phyloP scores from a whole-genome alignment of 345 rosid genomes.

The Microcos paniculata region DNA sequence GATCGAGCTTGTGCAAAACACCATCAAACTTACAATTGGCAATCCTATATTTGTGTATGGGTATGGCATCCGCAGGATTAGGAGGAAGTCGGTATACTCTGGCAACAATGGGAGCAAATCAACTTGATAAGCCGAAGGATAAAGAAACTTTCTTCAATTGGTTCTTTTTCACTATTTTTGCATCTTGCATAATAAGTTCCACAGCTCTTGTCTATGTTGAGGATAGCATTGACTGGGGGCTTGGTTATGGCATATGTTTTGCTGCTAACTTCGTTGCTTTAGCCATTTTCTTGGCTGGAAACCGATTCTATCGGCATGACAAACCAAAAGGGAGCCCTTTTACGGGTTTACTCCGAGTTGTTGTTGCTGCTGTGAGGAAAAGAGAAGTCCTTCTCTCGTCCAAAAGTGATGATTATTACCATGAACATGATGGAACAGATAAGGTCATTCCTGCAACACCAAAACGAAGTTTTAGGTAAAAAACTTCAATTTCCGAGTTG shows the following conservation, averaged over 20 bases:
- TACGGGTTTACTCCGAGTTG: slow-evolving; percentile 14
- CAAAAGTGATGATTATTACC: slow-evolving; percentile 18
- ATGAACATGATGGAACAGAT: background rate
- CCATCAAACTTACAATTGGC: slow-evolving; percentile 19
- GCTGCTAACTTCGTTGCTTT: slow-evolving; percentile 16
- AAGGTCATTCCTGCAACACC: background rate
- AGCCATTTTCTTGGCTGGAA: slow-evolving; percentile 16
- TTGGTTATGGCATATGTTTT: slow-evolving; percentile 26
- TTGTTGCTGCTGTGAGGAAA: slow-evolving; percentile 24
- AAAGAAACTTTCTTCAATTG: slow-evolving; percentile 30
- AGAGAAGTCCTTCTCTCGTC: background rate
- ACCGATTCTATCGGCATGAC: slow-evolving; percentile 5
- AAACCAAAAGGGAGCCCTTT: slow-evolving; percentile 27
- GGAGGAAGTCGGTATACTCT: slow-evolving; percentile 26
- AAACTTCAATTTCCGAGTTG: background rate
- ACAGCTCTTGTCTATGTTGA: slow-evolving; percentile 22
- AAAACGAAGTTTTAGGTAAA: slow-evolving; percentile 32
- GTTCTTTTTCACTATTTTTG: slow-evolving; percentile 18
- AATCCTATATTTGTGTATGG: slow-evolving; percentile 3
- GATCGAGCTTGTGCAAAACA: background rate
- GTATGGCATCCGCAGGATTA: slow-evolving; percentile 17
- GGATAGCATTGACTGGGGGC: slow-evolving; percentile 26
- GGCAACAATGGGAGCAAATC: slow-evolving; percentile 33
- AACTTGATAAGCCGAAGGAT: slow-evolving; percentile 20
- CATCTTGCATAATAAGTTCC: slow-evolving; percentile 5